phyloP scores from a whole-genome alignment of 2,329 filamentous ascomycete genomes.

The Trematosphaeria pertusa region DNA sequence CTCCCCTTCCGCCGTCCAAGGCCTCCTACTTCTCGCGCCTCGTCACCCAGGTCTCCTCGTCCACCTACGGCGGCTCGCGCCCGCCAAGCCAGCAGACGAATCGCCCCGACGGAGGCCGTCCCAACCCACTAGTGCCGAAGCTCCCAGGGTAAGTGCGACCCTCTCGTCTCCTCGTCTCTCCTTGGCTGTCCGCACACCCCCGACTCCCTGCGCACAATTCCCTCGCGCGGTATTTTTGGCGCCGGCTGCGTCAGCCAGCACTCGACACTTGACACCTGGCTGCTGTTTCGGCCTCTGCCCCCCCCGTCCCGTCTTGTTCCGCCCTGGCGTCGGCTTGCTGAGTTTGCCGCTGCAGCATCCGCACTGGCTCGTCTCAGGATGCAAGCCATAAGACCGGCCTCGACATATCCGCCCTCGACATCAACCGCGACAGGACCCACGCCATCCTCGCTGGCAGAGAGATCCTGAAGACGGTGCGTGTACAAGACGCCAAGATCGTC shows the following conservation, averaged over 20 bases:
- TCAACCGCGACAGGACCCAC: conserved; percentile 68
- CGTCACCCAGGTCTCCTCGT: conserved; percentile 60
- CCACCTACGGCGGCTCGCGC: conserved; percentile 59
- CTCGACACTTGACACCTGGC: conserved; percentile 3
- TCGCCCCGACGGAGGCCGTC: conserved; percentile 45
- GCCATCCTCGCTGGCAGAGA: conserved; percentile 70
- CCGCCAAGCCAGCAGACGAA: conserved; percentile 59
- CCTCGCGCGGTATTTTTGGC: too few species aligned
- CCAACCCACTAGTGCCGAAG: conserved; percentile 46
- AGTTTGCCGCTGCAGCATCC: conserved; percentile 40
- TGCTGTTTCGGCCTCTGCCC: background rate
- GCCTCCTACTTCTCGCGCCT: conserved; percentile 57
- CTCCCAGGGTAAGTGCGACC: conserved; percentile 41
- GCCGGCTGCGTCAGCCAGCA: background rate
- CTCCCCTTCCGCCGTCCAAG: conserved; percentile 45
- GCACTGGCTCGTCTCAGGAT: conserved; percentile 60
- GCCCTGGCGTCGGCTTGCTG: conserved; percentile 14
- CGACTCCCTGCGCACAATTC: conserved; percentile 12
- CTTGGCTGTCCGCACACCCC: too few species aligned
- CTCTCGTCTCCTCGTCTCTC: conserved; percentile 3
- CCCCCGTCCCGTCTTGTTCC: conserved; percentile 5
- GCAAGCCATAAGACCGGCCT: conserved; percentile 69
- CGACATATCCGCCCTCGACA: conserved; percentile 67
- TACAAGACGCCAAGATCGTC: conserved; percentile 62
- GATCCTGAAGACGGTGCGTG: conserved; percentile 69